Percentiles rank a stretch among this genome's conserved stretches.
phyloP scores from a whole-genome alignment of 2,329 filamentous ascomycete genomes.

The Podosphaera xanthii region DNA sequence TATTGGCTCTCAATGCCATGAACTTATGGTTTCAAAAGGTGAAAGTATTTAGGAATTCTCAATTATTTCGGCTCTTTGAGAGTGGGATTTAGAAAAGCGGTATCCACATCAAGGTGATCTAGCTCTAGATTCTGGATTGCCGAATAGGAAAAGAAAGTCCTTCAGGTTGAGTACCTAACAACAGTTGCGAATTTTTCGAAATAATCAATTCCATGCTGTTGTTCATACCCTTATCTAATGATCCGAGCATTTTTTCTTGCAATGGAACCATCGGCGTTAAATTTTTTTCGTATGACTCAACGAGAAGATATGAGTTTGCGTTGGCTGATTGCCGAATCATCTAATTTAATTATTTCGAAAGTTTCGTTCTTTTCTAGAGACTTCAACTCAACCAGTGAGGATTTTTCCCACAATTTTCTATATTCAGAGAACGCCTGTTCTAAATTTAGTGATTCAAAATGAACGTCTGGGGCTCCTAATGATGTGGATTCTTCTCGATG shows the following conservation, averaged over 20 bases:
- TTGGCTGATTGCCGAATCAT: too few species aligned
- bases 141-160: background rate
- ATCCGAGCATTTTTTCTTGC: too few species aligned
- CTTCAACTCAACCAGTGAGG: background rate
- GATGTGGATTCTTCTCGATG: too few species aligned
- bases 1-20: too few species aligned
- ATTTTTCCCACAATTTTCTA: background rate
- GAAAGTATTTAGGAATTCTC: background rate
- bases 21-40: background rate
- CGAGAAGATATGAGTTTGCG: background rate
- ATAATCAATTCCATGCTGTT: background rate
- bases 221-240: too few species aligned
- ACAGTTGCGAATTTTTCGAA: background rate
- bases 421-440: background rate
- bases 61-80: too few species aligned
- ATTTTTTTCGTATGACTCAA: background rate
- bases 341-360: too few species aligned
- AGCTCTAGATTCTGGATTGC: background rate
- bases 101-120: background rate
- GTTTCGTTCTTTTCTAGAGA: too few species aligned
- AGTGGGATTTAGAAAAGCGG: too few species aligned
- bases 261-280: background rate
- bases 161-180: background rate
- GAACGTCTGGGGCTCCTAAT: too few species aligned
- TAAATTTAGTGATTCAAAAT: too few species aligned